A percentile compares a stretch with the other conserved stretches of the same genome.
Evolutionary conservation across 306 rosid genomes (phyloP).

Genomic region (Acmispon strigosus): DNA sequence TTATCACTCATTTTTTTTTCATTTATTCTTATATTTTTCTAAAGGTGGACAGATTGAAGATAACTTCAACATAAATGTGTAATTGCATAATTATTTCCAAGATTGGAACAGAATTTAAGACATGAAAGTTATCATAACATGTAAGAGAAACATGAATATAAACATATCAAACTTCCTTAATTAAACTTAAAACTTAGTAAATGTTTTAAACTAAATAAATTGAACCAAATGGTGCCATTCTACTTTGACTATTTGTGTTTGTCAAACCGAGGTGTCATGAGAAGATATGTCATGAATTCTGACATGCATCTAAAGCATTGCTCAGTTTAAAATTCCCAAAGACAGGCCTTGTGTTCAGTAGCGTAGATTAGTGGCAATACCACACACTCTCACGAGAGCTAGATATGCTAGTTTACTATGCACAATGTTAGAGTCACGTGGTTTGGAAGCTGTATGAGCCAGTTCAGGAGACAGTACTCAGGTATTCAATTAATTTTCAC

Average conservation of each 20-base stretch:
- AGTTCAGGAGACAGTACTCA: not conserved
- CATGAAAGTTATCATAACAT: too few relatives aligned
- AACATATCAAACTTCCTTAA: too few relatives aligned
- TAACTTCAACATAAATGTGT: too few relatives aligned
- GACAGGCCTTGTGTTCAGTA: conserved; percentile 5
- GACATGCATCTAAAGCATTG: not conserved
- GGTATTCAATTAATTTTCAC: not conserved
- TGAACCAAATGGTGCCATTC: not conserved
- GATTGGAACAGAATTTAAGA: too few relatives aligned
- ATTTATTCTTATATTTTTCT: too few relatives aligned
- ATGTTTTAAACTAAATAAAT: not conserved
- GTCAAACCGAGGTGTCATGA: not conserved
- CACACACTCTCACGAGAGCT: conserved; percentile 5
- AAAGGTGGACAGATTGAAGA: too few relatives aligned
- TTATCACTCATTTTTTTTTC: too few relatives aligned
- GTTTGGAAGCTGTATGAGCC: conserved; percentile 5
- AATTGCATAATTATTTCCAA: too few relatives aligned
- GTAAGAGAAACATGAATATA: too few relatives aligned
- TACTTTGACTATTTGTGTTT: not conserved
- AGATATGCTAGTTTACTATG: not conserved
- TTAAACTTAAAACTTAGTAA: too few relatives aligned
- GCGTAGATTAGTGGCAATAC: conserved; percentile 7
- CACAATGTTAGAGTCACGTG: conserved; percentile 24
- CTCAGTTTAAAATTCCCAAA: not conserved
- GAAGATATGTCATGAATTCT: not conserved